These are phyloP conservation scores for Pyrenophora tritici-repentis DNA, from an alignment of 2,329 filamentous ascomycete species.

Conservation along the genomic window DNA sequence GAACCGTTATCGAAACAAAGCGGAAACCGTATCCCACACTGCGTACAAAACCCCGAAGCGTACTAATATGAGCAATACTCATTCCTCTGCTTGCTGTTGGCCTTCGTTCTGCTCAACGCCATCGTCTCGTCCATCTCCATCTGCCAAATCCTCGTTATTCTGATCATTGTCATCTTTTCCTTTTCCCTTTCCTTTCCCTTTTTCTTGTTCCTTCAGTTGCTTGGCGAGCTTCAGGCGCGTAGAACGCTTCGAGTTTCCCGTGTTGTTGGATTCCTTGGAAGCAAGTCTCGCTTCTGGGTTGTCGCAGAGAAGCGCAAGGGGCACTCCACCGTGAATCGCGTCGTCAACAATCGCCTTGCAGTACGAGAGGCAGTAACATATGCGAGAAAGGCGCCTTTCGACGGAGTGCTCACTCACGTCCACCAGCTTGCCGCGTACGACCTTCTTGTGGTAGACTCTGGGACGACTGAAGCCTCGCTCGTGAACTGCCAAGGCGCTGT, in stretches of 20 bases:
- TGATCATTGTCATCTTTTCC: background rate
- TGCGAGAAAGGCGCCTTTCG: constrained; percentile 25
- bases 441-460: constrained; percentile 29
- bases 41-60: no score
- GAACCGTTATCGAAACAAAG: background rate
- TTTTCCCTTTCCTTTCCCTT: background rate
- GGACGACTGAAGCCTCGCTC: constrained; percentile 30
- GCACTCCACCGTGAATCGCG: constrained; percentile 31
- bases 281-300: constrained; percentile 28
- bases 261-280: constrained; percentile 34
- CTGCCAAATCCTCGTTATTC: background rate
- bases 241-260: constrained; percentile 28
- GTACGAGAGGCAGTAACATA: constrained; percentile 26
- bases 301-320: constrained; percentile 29
- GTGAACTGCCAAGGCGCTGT: constrained; percentile 31
- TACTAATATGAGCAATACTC: no score
- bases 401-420: constrained; percentile 23
- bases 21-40: no score
- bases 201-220: background rate
- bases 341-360: constrained; percentile 37
- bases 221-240: constrained; percentile 15
- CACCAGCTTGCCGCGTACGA: constrained; percentile 28
- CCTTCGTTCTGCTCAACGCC: no score
- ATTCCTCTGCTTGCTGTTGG: no score
- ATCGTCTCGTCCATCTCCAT: background rate